These are phyloP conservation scores for Ilyonectria robusta DNA, from an alignment of 2,329 filamentous ascomycete genomes.

Conservation along the genomic window DNA sequence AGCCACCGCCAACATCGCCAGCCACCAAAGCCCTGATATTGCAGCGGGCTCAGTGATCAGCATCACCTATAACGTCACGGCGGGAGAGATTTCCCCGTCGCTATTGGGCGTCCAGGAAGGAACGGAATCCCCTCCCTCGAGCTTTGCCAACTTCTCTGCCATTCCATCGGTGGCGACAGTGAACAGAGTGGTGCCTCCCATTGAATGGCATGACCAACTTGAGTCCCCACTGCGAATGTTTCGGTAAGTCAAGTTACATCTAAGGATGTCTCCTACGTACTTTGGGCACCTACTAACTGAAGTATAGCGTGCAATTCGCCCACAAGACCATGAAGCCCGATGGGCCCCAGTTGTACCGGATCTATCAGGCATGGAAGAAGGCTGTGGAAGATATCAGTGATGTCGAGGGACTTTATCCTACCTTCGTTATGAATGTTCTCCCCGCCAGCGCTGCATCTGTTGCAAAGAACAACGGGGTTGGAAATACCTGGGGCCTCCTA, in stretches of 20 bases:
- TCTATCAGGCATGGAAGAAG: constrained; percentile 54
- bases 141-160: constrained; percentile 25
- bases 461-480: constrained; percentile 28
- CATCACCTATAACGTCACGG: constrained; percentile 49
- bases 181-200: constrained; percentile 48
- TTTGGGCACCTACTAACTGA: not conserved
- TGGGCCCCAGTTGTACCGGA: constrained; percentile 46
- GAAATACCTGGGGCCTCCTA: constrained; percentile 26
- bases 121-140: constrained; percentile 24
- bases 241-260: constrained; percentile 40
- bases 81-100: constrained; percentile 35
- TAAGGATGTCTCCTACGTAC: not conserved
- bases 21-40: constrained; percentile 40
- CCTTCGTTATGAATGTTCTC: constrained; percentile 23
- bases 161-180: constrained; percentile 9
- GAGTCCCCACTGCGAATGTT: constrained; percentile 55
- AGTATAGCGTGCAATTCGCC: constrained; percentile 44
- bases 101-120: constrained; percentile 53
- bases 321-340: constrained; percentile 56
- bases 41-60: constrained; percentile 52
- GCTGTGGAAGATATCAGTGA: constrained; percentile 46
- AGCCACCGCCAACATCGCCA: constrained; percentile 45
- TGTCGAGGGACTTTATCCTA: constrained; percentile 24
- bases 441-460: constrained; percentile 7
- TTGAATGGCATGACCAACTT: constrained; percentile 47